Conservation (phyloP, 495 filamentous ascomycete genomes). For the Neurospora cerealis region DNA sequence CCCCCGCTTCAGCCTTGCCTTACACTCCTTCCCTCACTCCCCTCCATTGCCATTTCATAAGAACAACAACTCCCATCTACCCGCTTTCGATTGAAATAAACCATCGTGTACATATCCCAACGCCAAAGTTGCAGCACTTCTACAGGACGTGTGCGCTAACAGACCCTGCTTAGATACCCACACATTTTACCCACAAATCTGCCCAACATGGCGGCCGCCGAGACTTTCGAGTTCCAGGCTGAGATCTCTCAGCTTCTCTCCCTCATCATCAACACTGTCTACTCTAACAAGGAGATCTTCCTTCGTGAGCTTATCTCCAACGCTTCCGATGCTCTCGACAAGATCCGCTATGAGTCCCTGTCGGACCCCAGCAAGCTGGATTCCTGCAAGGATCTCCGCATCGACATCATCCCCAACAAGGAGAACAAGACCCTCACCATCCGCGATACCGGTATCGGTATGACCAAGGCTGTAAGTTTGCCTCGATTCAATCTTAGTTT, state of each 20-base stretch:
- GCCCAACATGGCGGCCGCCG: constrained; percentile 56
- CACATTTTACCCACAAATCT: constrained; percentile 11
- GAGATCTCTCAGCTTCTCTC: constrained; percentile 99
- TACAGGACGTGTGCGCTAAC: constrained; percentile 3
- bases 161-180: constrained; percentile 14
- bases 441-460: constrained; percentile 96
- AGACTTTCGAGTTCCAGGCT: constrained; percentile 99
- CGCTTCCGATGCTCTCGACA: constrained; percentile 96
- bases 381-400: constrained; percentile 87
- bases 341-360: constrained; percentile 97
- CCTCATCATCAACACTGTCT: constrained; percentile 99
- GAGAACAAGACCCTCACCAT: constrained; percentile 95
- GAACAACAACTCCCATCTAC: background rate
- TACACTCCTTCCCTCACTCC: background rate
- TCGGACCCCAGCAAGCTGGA: constrained; percentile 97
- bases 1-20: background rate
- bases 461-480: constrained; percentile 94
- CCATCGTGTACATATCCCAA: background rate
- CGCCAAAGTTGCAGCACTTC: background rate
- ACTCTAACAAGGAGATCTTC: constrained; percentile 99
- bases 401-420: constrained; percentile 97
- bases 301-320: constrained; percentile 96
- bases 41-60: background rate
- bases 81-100: background rate
- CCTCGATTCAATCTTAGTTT: background rate